Evolutionary conservation across 2,329 filamentous ascomycete genomes (phyloP), one percentile per base, ranked within the genome.

Genomic region (Curvularia eragrostidis): DNA sequence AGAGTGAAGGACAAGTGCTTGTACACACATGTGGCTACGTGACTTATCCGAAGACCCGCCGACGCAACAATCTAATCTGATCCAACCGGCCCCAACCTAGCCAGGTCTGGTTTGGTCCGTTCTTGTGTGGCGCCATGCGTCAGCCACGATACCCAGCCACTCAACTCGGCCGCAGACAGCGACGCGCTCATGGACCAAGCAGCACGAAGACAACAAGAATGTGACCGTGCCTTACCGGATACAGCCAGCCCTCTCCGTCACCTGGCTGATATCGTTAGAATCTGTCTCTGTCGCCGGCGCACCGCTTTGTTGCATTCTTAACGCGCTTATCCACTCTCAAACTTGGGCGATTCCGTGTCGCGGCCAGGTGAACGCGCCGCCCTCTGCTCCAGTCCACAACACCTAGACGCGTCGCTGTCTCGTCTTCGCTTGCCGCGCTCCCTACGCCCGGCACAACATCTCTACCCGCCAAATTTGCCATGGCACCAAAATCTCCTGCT

Each of bases 141-240:
- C 67, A 70, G 64, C 69, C 69, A 70, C 67, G 65, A 52, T 53
- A 43, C 56, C 65, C 67, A 70, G 55, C 68, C 72, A 57, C 68
- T 65, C 60, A 53, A 60, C 48, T 57, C 50, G 58, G 55, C 36
- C 21, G 52, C 47, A 49, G 51, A 47, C 48, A 54, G 56, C 46
- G 28, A 32, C 47, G 9, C 19, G 21, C 23, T 26, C 47, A 30
- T 13, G 21, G 48, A 59, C 18, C 47, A 39, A 21, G 19, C 50
- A 59, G 56, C 46, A 59, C 52, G 42, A 59, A 23, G 56, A 56
- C 34, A 49, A 53, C 42, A 21, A 56, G 44, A 48, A 59, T 66
- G 63, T 54, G 15, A 52, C 52, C 52, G 62, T 48, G 51, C 43
- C 41, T 50, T 54, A 46, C 61, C 59, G 53, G 48, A 54, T 49